A percentile compares a stretch with the other conserved stretches of the same genome.
Evolutionary conservation across 345 rosid species (phyloP).

Genomic region (Eucalyptus urophylla): DNA sequence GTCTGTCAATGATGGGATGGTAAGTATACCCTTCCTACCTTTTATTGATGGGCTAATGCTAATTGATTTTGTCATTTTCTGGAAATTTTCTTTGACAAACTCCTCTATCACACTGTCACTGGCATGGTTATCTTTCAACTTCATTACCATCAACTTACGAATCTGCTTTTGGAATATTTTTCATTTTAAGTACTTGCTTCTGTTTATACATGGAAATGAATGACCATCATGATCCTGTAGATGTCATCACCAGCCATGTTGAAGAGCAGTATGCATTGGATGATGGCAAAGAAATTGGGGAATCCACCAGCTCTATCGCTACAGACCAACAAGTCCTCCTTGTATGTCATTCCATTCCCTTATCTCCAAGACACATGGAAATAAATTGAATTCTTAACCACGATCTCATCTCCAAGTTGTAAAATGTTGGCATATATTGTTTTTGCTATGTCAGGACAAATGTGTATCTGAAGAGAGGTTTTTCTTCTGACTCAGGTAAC

Average conservation of each 20-base stretch:
- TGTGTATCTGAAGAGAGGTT: constrained; percentile 39
- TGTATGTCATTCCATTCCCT: constrained; percentile 9
- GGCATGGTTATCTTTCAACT: neutral
- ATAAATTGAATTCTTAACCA: neutral
- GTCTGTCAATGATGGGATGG: neutral
- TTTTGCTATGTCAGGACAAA: constrained; percentile 31
- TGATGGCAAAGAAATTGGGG: constrained; percentile 15
- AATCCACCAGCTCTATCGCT: constrained; percentile 16
- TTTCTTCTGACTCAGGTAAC: constrained; percentile 70
- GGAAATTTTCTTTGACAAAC: neutral
- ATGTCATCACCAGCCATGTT: constrained; percentile 13
- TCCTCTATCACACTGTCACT: neutral
- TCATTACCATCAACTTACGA: neutral
- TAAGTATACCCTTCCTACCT: neutral
- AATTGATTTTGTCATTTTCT: neutral
- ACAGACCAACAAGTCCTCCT: constrained; percentile 6
- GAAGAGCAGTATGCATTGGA: constrained; percentile 13
- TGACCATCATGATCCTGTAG: constrained; percentile 9
- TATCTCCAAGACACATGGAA: neutral
- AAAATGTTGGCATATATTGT: neutral
- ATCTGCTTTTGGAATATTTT: neutral
- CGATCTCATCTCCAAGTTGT: neutral
- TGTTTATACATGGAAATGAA: neutral
- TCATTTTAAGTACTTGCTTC: neutral
- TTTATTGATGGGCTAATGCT: neutral